Conservation (phyloP, 2,329 filamentous ascomycete genomes). For the Massarina eburnea region DNA sequence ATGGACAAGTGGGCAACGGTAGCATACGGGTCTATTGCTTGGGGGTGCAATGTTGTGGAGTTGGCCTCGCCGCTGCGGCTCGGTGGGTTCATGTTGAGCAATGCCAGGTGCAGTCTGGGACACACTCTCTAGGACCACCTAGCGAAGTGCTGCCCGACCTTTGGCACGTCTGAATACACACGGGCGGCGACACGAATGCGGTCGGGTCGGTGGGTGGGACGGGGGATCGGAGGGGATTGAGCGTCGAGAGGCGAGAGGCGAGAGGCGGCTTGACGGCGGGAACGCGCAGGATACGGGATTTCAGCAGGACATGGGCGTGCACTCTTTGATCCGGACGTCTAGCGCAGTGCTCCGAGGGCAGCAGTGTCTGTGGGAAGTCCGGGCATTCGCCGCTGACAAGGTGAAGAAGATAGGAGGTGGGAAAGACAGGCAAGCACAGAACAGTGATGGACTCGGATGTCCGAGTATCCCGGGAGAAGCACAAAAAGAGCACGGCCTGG, state of each 20-base stretch:
- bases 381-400: slow-evolving; percentile 19
- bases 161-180: neutral
- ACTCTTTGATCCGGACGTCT: neutral
- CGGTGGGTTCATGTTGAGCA: slow-evolving; percentile 32
- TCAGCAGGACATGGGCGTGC: slow-evolving; percentile 12
- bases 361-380: slow-evolving; percentile 9
- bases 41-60: slow-evolving; percentile 24
- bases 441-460: neutral
- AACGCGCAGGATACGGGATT: slow-evolving; percentile 12
- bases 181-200: neutral
- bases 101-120: neutral
- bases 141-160: neutral
- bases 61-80: slow-evolving; percentile 27
- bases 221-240: slow-evolving; percentile 12
- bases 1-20: slow-evolving; percentile 63
- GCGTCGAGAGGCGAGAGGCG: slow-evolving; percentile 22
- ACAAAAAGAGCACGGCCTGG: neutral
- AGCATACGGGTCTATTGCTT: slow-evolving; percentile 33
- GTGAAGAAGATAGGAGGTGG: slow-evolving; percentile 17
- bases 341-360: slow-evolving; percentile 1
- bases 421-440: neutral
- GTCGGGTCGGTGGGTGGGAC: slow-evolving; percentile 2
- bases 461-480: neutral
- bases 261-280: too few species aligned
- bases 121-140: slow-evolving; percentile 1